Evolutionary conservation across 768 basidiomycete species (phyloP).

Genomic region (Kwoniella sp.): DNA sequence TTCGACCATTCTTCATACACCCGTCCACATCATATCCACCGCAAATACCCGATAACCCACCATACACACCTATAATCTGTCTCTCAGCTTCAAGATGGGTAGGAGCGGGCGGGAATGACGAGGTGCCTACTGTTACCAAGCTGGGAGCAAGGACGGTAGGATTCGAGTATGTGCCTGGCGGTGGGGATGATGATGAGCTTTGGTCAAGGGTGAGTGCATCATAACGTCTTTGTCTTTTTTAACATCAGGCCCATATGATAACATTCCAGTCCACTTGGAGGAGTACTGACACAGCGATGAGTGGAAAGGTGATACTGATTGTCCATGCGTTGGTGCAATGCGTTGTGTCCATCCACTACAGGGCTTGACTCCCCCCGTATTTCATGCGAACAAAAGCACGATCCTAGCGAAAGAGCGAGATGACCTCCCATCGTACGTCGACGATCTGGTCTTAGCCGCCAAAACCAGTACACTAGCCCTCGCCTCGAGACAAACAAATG

Average conservation of each 20-base stretch:
- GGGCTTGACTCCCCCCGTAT: constrained; percentile 74
- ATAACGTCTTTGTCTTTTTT: neutral
- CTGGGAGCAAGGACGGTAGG: constrained; percentile 60
- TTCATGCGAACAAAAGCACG: constrained; percentile 65
- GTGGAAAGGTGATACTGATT: constrained; percentile 9
- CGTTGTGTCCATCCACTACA: constrained; percentile 43
- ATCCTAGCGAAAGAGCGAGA: constrained; percentile 62
- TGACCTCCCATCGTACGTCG: constrained; percentile 60
- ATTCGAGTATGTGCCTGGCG: constrained; percentile 87
- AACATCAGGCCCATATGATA: too few relatives aligned
- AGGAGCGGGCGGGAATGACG: constrained; percentile 54
- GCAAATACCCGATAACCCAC: constrained; percentile 43
- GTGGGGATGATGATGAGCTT: constrained; percentile 90
- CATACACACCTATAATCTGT: constrained; percentile 68
- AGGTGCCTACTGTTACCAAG: constrained; percentile 39
- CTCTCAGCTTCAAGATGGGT: constrained; percentile 79
- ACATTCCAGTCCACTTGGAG: too few relatives aligned
- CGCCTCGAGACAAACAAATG: neutral
- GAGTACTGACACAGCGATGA: too few relatives aligned
- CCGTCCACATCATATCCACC: constrained; percentile 67
- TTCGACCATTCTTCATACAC: constrained; percentile 86
- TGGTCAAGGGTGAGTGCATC: constrained; percentile 70
- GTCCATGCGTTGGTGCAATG: neutral
- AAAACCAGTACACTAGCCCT: neutral
- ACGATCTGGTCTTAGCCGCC: constrained; percentile 26